Evolutionary conservation across 441 rosid genomes (phyloP).

Genomic region (Gossypium trilobum): DNA sequence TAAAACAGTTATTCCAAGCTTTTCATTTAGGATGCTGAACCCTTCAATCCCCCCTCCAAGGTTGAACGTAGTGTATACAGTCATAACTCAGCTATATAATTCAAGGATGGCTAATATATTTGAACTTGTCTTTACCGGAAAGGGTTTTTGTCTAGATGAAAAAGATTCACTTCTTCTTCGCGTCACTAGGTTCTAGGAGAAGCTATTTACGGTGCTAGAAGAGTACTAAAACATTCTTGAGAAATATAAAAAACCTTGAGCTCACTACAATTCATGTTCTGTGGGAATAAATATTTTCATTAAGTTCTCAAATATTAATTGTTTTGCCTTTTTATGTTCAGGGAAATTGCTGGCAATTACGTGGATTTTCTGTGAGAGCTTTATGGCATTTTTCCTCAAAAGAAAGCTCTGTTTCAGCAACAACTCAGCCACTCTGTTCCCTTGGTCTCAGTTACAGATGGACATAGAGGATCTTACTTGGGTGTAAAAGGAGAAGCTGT

Average conservation of each 20-base stretch:
- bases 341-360: conserved; percentile 80
- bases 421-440: conserved; percentile 88
- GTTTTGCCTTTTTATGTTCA: conserved; percentile 18
- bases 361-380: conserved; percentile 67
- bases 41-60: no score
- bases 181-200: no score
- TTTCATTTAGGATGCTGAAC: no score
- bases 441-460: conserved; percentile 77
- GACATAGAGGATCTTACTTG: conserved; percentile 72
- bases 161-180: no score
- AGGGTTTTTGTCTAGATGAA: no score
- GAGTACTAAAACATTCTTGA: no score
- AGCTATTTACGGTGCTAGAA: no score
- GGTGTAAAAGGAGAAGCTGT: conserved; percentile 89
- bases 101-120: no score
- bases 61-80: no score
- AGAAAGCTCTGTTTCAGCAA: conserved; percentile 60
- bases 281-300: background rate
- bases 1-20: no score
- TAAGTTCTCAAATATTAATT: background rate
- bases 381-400: conserved; percentile 56
- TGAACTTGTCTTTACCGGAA: no score
- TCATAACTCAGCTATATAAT: no score
- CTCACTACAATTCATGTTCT: background rate
- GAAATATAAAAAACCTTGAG: background rate